Evolutionary conservation across 352 stramenopile genomes (phyloP), one percentile per base, ranked within the genome.

Genomic region (Globisporangium camurandrum): DNA sequence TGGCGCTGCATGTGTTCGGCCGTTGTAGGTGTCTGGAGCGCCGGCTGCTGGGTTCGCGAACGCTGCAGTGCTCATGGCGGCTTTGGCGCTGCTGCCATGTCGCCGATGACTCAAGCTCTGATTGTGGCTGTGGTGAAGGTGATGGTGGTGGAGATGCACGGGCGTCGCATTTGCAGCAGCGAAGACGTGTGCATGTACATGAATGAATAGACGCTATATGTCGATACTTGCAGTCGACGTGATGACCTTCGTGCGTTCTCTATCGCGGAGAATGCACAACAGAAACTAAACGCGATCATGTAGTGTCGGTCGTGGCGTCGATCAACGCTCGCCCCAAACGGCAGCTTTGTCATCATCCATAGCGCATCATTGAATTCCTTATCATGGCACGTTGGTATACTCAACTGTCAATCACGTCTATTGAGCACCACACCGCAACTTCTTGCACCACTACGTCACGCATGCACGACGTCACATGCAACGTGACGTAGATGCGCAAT

Each of bases 141-240:
- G 49, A 44, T 54, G 14, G 59, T 50, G n/a, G n/a, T n/a, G n/a
- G n/a, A n/a, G n/a, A 28, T 26, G 27, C 28, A 17, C 36, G 2
- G 44, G 23, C n/a, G 28, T 11, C 10, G 17, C 27, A 20, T n/a
- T 26, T 9, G 44, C 16, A 6, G 44, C n/a, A 4, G 51, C 43
- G 45, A 59, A 51, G 0, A 55, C 54, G 38, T 64, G 66, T 66
- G 71, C 59, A 79, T 83, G 55, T 74, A 61, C 44, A 69, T 55
- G 36, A 72, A 46, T 6, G 48, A 40, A 49, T 60, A 61, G 41
- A 66, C 50, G 20, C 71, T 63, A 14, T 57, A 54, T 17, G 67
- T 43, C 19, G 46, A 31, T 45, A 59, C 44, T 22, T 46, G 41
- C 23, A 53, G 24, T 11, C 36, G 46, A 24, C 53, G 46, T 14